Evolutionary conservation across 2,329 filamentous ascomycete species (phyloP), one percentile per base, ranked within the genome.

Genomic region (Xenoacremonium recifei): DNA sequence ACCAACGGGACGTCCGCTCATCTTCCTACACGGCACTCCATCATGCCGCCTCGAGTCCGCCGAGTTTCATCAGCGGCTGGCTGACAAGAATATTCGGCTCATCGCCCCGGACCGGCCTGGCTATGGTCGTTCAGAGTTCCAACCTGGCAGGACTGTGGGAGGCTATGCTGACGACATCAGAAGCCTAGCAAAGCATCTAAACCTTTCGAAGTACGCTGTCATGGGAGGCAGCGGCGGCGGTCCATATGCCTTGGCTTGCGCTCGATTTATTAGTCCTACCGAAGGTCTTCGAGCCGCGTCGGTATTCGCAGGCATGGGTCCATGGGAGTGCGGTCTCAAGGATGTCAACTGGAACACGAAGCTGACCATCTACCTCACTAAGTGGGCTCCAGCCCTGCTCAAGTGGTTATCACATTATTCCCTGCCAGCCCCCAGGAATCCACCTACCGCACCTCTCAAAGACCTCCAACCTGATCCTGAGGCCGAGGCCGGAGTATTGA

Each of bases 161-260:
- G 21, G 35, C 4, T 49, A 44, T 21, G 38, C 43, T 6, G 15
- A 20, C 5, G 45, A 49, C 12, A 21, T 49, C 4, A 23, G 37
- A 5, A 34, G 38, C 21, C 30, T 47, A 3, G 40, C 46, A 5
- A 40, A 35, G 16, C 40, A 49, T 2, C 35, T 49, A 4, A 19
- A 10, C 5, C 40, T 44, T n/a, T 6, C 25, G 1, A 18, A 42
- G 5, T 49, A 47, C 15, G 11, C 20, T 13, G 42, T 47, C 10
- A 44, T 38, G 29, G 45, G 42, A 1, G 38, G 39, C 13, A 46
- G 48, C 11, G 48, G 40, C 7, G 45, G 48, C 10, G 48, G 48
- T 1, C 42, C 42, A 3, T 49, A 38, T 21, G 48, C 40, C 6
- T 30, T 50, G 4, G 42, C 45, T 4, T 50, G 48, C 18, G 42